Evolutionary conservation across 176 grass and related monocot genomes (phyloP), one percentile per base, ranked within the genome.

Genomic region (Zea mays): DNA sequence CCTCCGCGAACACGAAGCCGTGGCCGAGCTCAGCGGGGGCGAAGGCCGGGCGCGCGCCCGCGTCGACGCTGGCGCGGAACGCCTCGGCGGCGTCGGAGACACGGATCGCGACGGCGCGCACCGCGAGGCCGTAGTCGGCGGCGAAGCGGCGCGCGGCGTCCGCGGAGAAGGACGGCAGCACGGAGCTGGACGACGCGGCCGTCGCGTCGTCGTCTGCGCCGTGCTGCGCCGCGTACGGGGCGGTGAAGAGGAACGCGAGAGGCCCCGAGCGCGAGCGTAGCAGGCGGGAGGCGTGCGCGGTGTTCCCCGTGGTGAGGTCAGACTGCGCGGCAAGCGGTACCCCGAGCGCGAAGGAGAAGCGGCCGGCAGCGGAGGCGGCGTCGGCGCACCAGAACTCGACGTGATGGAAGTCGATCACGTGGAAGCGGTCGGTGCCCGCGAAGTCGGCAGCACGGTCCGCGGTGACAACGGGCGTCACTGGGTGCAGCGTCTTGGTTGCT

Each of bases 201-300:
- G 50, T 17, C 50, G 5, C 15, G 15, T 16, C 50, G n/a, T 45
- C 74, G 14, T 1, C 16, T 38, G 19, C 56, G 19, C 1, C n/a
- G 60, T 35, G 7, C 70, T 33, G 41, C 2, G 0, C 7, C n/a
- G 82, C 68, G 76, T 93, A 93, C 58, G 93, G 93, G 0, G 93
- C 88, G 4, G 90, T 90, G 74, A 97, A 93, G 61, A 93, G 81
- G 77, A 97, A 93, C 38, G 83, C 84, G 56, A 97, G 84, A 3
- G 81, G 62, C 42, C 69, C 81, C 8, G 93, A 93, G 71, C 91
- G 93, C 19, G 56, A 59, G 8, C 8, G 56, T 8, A 59, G n/a
- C 8, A 59, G 56, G 8, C 3, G 7, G 19, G 56, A 59, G 56
- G 56, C 19, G 1, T 59, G 56, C 8, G 56, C 56, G 56, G 56